Conservation (phyloP, 148 eudicot species). For the Fagopyrum homotropicum region DNA sequence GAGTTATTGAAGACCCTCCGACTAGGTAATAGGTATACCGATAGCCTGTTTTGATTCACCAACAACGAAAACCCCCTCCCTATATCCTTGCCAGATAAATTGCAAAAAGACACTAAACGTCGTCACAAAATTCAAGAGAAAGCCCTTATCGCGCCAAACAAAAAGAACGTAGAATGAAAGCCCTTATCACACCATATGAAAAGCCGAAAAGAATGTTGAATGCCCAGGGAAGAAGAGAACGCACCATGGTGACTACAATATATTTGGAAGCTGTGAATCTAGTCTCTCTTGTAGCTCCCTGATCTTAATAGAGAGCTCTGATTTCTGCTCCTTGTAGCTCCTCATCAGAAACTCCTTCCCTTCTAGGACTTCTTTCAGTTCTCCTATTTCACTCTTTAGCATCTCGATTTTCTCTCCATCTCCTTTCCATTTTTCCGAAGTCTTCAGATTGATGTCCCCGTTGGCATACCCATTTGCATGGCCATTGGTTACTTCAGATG, state of each 20-base stretch:
- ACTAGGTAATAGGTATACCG: no score
- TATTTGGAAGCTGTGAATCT: constrained; percentile 86
- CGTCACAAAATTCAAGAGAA: no score
- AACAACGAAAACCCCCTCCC: no score
- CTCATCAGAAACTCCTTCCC: constrained; percentile 76
- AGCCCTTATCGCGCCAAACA: no score
- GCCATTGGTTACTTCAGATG: constrained; percentile 51
- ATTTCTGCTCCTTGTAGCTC: constrained; percentile 82
- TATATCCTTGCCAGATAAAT: no score
- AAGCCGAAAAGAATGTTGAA: background rate
- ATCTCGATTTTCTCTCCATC: constrained; percentile 58
- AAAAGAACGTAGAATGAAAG: no score
- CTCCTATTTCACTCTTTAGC: constrained; percentile 70
- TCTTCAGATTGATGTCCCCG: constrained; percentile 34
- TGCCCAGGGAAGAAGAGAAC: background rate
- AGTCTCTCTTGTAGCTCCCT: constrained; percentile 81
- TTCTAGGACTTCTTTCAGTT: constrained; percentile 71
- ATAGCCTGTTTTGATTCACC: no score
- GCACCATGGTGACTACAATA: constrained; percentile 38
- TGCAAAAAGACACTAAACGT: no score
- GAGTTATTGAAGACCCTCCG: no score
- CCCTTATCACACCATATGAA: no score
- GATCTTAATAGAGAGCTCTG: constrained; percentile 70
- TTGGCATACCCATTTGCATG: constrained; percentile 49
- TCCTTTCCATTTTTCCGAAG: constrained; percentile 37